These are phyloP conservation scores for Acanthamoeba rhysodes DNA, from an alignment of 208 protist species.

Conservation along the genomic window DNA sequence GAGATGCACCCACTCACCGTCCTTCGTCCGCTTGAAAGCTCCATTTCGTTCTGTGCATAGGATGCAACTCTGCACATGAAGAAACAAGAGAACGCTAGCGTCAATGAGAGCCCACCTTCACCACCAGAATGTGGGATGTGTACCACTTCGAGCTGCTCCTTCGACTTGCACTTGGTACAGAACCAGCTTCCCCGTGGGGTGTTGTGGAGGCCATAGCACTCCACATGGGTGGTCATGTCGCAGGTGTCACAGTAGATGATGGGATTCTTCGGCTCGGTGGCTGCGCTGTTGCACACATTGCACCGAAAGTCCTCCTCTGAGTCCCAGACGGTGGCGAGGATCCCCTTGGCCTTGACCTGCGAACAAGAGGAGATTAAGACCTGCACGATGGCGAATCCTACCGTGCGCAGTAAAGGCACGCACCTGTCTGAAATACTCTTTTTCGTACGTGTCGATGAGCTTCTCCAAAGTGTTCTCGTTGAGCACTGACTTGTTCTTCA, in stretches of 20 bases:
- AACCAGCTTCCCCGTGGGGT: conserved; percentile 50
- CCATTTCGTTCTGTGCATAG: conserved; percentile 47
- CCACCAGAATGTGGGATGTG: not conserved
- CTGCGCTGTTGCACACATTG: conserved; percentile 21
- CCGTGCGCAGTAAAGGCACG: not conserved
- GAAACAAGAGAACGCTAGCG: not conserved
- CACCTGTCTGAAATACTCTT: conserved; percentile 42
- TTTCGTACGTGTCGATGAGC: conserved; percentile 45
- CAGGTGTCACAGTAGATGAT: conserved; percentile 71
- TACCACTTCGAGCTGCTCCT: conserved; percentile 69
- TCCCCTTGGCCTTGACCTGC: conserved; percentile 3
- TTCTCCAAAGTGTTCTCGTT: conserved; percentile 9
- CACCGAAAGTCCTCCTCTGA: conserved; percentile 64
- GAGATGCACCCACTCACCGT: conserved; percentile 54
- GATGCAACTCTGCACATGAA: not conserved
- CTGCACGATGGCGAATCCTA: no score
- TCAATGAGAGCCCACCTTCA: not conserved
- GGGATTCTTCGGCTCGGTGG: conserved; percentile 9
- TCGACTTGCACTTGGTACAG: conserved; percentile 70
- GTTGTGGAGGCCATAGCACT: conserved; percentile 56
- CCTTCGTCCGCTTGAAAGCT: conserved; percentile 56
- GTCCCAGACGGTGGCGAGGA: conserved; percentile 13
- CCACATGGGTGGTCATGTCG: conserved; percentile 55
- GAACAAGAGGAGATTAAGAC: not conserved
- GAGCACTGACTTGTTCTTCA: not conserved